Base-by-base conservation (phyloP, 352 stramenopile genomes). In the Elongisporangium senticosum region DNA sequence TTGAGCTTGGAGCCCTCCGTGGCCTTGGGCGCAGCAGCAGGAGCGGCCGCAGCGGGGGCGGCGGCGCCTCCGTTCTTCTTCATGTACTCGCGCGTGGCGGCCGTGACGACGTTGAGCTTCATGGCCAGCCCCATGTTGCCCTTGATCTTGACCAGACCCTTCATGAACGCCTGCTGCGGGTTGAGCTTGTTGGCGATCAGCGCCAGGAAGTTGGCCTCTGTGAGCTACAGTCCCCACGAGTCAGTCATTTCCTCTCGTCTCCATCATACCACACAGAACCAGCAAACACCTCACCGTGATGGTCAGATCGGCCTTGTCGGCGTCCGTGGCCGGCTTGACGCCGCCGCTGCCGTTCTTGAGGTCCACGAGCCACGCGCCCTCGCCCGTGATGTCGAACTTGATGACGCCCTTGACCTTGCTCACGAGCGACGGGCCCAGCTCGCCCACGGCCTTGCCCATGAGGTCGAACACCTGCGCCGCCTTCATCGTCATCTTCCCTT, bases 61-160 rank as follows among this genome's bases (percentile, higher is more conserved):
- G 57, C 51, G 0, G 54, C 63, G 1, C 53, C 47, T n/a, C 61
- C 64, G 58, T 83, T 74, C 65, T 83, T 88, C 74, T 91, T 89
- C 52, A 89, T 83, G 63, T 83, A 88, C 61, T 86, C 80, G 68
- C 79, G 78, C 22, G 79, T 89, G 28, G 90, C 91, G 43, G 80
- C 79, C 53, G 96, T 75, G 55, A 98, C 86, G 20, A 95, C 71
- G 51, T 89, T 95, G 47, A 98, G 77, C 79, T 98, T 98, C 87
- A 97, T 97, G 24, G 91, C 93, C 17, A 98, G 74, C 19, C 80
- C 84, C 90, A 97, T 97, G 62, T 97, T 98, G 55, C 93, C 93
- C 72, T 98, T 97, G 64, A 98, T 93, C 72, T 98, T 97, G 53
- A 98, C 72, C 55, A 96, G 83, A 14, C 89, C 89, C 76, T 97